Evolutionary conservation across 2,329 filamentous ascomycete genomes (phyloP).

Genomic region (Xylariaceae sp.): DNA sequence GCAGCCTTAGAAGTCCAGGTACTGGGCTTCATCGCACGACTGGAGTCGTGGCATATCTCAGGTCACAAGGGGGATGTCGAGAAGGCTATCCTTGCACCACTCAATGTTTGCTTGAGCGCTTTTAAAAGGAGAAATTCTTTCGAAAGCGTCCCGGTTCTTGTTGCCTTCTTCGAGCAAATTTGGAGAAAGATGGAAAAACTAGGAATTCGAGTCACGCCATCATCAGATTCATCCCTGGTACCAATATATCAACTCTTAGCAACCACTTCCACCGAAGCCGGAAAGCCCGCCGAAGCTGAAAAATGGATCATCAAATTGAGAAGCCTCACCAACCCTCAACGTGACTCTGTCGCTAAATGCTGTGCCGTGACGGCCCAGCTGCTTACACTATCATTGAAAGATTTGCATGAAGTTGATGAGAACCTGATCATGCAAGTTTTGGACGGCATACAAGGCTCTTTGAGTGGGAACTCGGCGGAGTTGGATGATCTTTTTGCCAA

Average conservation of each 20-base stretch:
- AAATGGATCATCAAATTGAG: conserved; percentile 51
- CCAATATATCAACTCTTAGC: conserved; percentile 52
- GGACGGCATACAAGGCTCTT: conserved; percentile 52
- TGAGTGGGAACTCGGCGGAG: conserved; percentile 56
- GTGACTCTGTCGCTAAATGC: conserved; percentile 46
- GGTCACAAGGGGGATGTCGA: conserved; percentile 56
- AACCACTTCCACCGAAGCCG: conserved; percentile 43
- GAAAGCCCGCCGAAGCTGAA: conserved; percentile 47
- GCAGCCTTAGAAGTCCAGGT: conserved; percentile 60
- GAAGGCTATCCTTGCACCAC: conserved; percentile 62
- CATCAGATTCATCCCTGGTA: conserved; percentile 42
- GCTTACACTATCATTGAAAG: conserved; percentile 51
- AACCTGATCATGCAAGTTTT: conserved; percentile 45
- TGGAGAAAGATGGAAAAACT: conserved; percentile 37
- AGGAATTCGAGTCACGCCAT: conserved; percentile 31
- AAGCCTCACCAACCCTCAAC: conserved; percentile 32
- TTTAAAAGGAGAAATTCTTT: conserved; percentile 51
- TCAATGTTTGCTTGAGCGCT: conserved; percentile 59
- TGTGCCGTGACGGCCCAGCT: conserved; percentile 53
- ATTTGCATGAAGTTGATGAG: conserved; percentile 38
- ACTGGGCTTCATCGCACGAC: conserved; percentile 56
- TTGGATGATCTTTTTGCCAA: conserved; percentile 59
- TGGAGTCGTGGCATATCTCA: conserved; percentile 63
- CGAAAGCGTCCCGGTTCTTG: conserved; percentile 37
- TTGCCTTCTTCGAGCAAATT: conserved; percentile 34